A percentile compares a stretch with the other conserved stretches of the same genome.
These are phyloP conservation scores for Neocucurbitaria cava DNA, from an alignment of 2,329 filamentous ascomycete genomes.

Conservation along the genomic window DNA sequence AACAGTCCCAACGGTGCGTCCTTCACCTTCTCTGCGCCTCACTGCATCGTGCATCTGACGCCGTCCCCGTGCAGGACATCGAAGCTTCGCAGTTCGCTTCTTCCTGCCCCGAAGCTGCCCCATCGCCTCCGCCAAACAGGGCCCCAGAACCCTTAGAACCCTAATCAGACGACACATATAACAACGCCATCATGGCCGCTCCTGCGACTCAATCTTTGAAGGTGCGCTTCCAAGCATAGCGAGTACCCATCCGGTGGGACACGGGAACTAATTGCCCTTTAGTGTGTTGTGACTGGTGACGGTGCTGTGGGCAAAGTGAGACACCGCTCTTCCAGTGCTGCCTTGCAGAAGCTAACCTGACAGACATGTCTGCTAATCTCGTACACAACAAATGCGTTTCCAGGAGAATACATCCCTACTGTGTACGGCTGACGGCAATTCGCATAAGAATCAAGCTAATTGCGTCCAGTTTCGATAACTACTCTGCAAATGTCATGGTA, in stretches of 20 bases:
- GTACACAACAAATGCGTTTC: conserved; percentile 99
- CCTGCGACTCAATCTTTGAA: conserved; percentile 90
- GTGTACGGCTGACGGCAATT: conserved; percentile 67
- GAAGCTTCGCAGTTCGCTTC: conserved; percentile 20
- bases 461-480: conserved; percentile 86
- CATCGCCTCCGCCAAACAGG: conserved; percentile 29
- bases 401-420: conserved; percentile 99
- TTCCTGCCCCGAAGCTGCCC: conserved; percentile 24
- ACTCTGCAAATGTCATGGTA: conserved; percentile 98
- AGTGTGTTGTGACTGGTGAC: conserved; percentile 99
- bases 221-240: conserved; percentile 58
- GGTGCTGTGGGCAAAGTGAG: conserved; percentile 98
- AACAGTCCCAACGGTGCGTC: conserved; percentile 26
- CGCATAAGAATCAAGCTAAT: conserved; percentile 31
- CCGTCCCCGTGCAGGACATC: conserved; percentile 4
- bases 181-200: conserved; percentile 68
- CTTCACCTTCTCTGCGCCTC: conserved; percentile 12
- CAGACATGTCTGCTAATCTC: conserved; percentile 99
- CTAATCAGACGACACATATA: conserved; percentile 31
- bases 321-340: conserved; percentile 23
- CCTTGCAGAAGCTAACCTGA: conserved; percentile 32
- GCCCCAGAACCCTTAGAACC: conserved; percentile 26
- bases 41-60: conserved; percentile 14
- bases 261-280: conserved; percentile 30
- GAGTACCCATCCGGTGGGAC: background rate